Evolutionary conservation across 1,139 yeast genomes (phyloP).

Genomic region (Diutina siamensis): DNA sequence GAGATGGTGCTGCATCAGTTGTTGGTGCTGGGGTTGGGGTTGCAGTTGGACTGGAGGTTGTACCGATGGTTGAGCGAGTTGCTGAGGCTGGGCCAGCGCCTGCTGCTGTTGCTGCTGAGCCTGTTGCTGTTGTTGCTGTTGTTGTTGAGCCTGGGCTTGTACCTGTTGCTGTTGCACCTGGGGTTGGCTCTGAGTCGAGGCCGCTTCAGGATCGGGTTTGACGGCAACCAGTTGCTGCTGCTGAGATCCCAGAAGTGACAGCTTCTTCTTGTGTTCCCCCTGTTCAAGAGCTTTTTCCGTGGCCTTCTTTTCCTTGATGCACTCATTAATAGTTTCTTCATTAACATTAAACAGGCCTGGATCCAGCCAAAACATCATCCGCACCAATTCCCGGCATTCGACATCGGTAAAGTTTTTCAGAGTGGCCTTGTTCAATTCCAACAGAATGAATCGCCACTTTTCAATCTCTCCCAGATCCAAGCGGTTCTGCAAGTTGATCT

Average conservation of each 20-base stretch:
- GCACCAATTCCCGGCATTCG: conserved; percentile 46
- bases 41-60: neutral
- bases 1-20: neutral
- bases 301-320: conserved; percentile 6
- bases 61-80: neutral
- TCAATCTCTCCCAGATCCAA: conserved; percentile 63
- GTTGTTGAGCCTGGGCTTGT: neutral
- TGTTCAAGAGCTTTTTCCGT: conserved; percentile 6
- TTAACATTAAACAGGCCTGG: conserved; percentile 50
- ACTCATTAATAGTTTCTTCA: conserved; percentile 29
- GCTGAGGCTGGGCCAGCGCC: neutral
- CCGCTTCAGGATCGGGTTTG: neutral
- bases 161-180: neutral
- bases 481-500: conserved; percentile 35
- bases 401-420: conserved; percentile 41
- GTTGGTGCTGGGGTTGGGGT: neutral
- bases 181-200: neutral
- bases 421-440: conserved; percentile 50
- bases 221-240: neutral
- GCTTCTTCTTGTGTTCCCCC: conserved; percentile 1
- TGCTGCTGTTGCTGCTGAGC: neutral
- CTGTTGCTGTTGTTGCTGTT: neutral
- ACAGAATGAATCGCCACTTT: conserved; percentile 55
- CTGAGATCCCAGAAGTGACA: neutral
- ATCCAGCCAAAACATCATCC: conserved; percentile 41